Evolutionary conservation across 495 filamentous ascomycete species (phyloP), one percentile per base, ranked within the genome.

Genomic region (Penicillium fimorum): DNA sequence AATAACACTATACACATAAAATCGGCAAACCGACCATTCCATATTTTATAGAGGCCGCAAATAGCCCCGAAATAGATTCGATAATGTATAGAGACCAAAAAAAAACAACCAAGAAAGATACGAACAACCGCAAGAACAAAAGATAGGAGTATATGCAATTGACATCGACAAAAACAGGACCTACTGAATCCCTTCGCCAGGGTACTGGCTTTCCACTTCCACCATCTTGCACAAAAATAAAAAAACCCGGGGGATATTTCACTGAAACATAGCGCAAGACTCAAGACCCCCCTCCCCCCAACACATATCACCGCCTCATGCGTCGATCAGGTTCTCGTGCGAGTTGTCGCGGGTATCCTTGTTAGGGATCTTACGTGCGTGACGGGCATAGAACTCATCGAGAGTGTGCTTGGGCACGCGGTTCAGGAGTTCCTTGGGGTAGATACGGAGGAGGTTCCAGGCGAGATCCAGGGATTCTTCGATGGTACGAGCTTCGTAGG

Each of bases 351-450:
- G 82, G 40, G 85, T 91, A 66, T 92, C 88, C 78, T 86, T 86
- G 61, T 75, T 82, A 24, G 74, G 69, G 29, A 72, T 63, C 65
- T 77, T 78, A 55, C 75, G 70, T 25, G 79, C 82, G 25, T 84
- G 84, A 56, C 95, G 82, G 61, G 85, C 81, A 75, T 97, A 99
- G 77, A 87, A 99, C 72, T 97, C 88, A 66, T 96, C 86, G 56
- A 99, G 82, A 44, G 95, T 76, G 74, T 95, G 93, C 79, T 90
- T 87, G 49, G 94, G 95, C 67, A 99, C 96, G 76, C 92, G 90
- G 77, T 97, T 99, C 63, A 99, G 87, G 64, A 96, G 77, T 65
- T 97, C 95, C 82, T 92, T 95, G 64, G 93, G 92, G 77, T 93
- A 97, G 72, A 97, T 95, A 62, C 95, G 84, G 53, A 99, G 83